These are phyloP conservation scores for Russula lepida DNA, from an alignment of 768 basidiomycete genomes.

Conservation along the genomic window DNA sequence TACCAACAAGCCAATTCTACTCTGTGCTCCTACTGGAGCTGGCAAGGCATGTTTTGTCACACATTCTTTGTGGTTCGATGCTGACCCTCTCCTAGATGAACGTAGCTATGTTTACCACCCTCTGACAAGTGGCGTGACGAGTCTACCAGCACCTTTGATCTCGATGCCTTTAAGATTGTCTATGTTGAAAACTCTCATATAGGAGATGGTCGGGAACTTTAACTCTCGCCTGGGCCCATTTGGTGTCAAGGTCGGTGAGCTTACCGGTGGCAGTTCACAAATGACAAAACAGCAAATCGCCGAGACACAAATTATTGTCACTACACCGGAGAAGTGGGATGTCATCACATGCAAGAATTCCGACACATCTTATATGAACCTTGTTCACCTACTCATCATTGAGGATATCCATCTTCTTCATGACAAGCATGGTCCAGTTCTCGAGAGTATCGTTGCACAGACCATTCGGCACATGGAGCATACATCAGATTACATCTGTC, in stretches of 20 bases:
- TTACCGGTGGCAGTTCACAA: conserved; percentile 95
- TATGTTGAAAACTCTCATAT: conserved; percentile 99
- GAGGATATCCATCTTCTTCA: conserved; percentile 97
- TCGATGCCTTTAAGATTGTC: conserved; percentile 90
- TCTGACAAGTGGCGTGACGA: conserved; percentile 80
- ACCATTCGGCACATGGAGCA: conserved; percentile 94
- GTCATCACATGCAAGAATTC: conserved; percentile 98
- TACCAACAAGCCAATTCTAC: conserved; percentile 86
- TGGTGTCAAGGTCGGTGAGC: conserved; percentile 84
- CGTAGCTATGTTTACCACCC: conserved; percentile 90
- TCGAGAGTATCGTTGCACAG: conserved; percentile 84
- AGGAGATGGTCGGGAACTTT: conserved; percentile 98
- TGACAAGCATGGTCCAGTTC: conserved; percentile 94
- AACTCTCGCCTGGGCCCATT: conserved; percentile 57
- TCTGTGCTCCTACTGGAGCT: conserved; percentile 97
- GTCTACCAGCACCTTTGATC: conserved; percentile 68
- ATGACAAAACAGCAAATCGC: conserved; percentile 97
- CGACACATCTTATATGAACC: conserved; percentile 93
- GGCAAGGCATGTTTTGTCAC: conserved; percentile 67
- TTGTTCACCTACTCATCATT: conserved; percentile 93
- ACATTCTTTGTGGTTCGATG: conserved; percentile 3
- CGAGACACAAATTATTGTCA: conserved; percentile 96
- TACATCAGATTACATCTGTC: conserved; percentile 83
- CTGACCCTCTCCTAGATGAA: conserved; percentile 64
- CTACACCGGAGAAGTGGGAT: conserved; percentile 99